Percentiles rank a stretch among this genome's conserved stretches.
These are phyloP conservation scores for Cladorrhinum sp. DNA, from an alignment of 2,329 filamentous ascomycete genomes.

Conservation along the genomic window DNA sequence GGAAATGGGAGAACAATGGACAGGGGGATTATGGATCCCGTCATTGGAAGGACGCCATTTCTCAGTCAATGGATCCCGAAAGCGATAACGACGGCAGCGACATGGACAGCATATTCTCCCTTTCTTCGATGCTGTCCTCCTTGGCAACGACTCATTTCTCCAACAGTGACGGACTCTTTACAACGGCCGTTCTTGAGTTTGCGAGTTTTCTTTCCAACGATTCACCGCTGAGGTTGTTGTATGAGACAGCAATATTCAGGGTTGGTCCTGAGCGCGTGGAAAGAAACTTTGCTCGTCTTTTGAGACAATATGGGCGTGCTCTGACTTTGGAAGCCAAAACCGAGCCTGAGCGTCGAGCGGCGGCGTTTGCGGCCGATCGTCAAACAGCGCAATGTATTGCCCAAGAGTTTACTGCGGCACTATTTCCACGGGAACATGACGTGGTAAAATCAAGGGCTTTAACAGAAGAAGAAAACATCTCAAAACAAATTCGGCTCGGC, in stretches of 20 bases:
- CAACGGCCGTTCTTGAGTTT: background rate
- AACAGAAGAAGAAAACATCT: background rate
- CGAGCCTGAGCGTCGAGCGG: background rate
- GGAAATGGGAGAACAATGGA: background rate
- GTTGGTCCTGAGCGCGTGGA: background rate
- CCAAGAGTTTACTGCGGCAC: background rate
- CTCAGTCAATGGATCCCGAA: too few relatives aligned
- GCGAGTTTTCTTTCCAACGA: background rate
- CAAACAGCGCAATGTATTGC: background rate
- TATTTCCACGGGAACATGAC: background rate
- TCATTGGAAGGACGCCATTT: too few relatives aligned
- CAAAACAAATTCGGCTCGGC: too few relatives aligned
- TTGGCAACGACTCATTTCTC: background rate
- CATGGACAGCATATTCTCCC: background rate
- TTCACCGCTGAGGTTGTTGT: background rate
- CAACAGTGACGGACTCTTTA: background rate
- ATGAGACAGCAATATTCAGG: background rate
- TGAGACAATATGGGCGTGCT: background rate
- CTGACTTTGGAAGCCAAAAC: background rate
- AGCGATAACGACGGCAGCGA: too few relatives aligned
- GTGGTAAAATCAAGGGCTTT: background rate
- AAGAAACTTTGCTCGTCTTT: background rate
- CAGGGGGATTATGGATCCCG: background rate
- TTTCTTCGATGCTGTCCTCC: background rate
- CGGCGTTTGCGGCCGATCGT: background rate